These are phyloP conservation scores for Zygoascus tannicola DNA, from an alignment of 805 yeast species.

Conservation along the genomic window DNA sequence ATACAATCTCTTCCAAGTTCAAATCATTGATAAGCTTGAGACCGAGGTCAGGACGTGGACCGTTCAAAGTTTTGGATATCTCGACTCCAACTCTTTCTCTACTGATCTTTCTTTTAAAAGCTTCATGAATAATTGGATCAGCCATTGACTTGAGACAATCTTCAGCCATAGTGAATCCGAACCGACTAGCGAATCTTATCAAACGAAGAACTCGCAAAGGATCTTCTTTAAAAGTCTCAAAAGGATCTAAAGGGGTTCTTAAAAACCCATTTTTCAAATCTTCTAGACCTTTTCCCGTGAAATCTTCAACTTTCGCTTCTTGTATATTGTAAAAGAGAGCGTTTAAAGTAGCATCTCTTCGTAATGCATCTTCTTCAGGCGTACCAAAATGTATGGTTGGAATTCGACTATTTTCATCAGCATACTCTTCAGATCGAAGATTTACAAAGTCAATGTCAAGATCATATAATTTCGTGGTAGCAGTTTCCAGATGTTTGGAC, in stretches of 20 bases:
- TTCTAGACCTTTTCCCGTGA: conserved; percentile 62
- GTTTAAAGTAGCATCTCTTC: conserved; percentile 93
- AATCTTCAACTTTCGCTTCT: conserved; percentile 67
- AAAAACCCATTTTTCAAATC: conserved; percentile 65
- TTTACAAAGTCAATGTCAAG: conserved; percentile 92
- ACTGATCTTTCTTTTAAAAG: conserved; percentile 66
- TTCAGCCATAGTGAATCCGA: conserved; percentile 54
- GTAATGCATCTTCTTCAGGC: conserved; percentile 78
- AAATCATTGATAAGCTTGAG: conserved; percentile 48
- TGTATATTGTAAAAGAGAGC: conserved; percentile 82
- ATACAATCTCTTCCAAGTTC: conserved; percentile 39
- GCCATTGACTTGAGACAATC: conserved; percentile 57
- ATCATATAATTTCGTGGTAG: conserved; percentile 78
- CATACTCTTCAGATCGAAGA: conserved; percentile 76
- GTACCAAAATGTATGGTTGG: conserved; percentile 82
- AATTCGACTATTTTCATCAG: conserved; percentile 75
- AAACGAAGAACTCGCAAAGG: conserved; percentile 84
- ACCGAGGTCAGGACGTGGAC: conserved; percentile 55
- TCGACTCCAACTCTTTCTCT: conserved; percentile 88
- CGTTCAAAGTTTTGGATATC: conserved; percentile 62
- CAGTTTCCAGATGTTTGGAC: conserved; percentile 93
- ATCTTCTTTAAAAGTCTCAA: conserved; percentile 83
- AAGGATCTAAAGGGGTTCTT: conserved; percentile 81
- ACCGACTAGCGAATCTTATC: conserved; percentile 76
- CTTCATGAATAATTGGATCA: conserved; percentile 43